Base-by-base conservation (phyloP, 2,329 filamentous ascomycete genomes). In the Verticillium albo-atrum region DNA sequence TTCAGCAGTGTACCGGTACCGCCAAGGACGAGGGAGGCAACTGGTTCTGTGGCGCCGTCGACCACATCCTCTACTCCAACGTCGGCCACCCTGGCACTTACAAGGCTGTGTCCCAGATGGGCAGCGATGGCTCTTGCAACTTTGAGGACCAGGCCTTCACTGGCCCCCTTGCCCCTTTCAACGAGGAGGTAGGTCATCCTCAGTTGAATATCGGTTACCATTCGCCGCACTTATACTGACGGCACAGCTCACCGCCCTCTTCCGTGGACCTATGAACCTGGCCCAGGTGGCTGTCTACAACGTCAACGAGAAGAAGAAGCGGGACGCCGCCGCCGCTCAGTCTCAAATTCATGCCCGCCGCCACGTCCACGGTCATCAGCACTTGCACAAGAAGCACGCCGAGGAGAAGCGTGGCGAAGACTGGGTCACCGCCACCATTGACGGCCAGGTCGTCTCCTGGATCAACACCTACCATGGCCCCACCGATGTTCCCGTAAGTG, bases 281-380 rank as follows among this genome's bases (percentile, higher is more conserved):
- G 85, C 85, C 68, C 82, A 90, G 65, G 79, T 92, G 58, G 90
- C 89, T 12, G 86, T 87, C 58, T 93, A 92, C 72, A 81, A 78
- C 53, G 80, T 84, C n/a, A 76, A 76, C 25, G 64, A 69, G 26
- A 68, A 64, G 35, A 65, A 67, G 54, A 68, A 71, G 67, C 71
- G 71, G 55, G 55, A 57, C n/a, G 65, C 66, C 23, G 42, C n/a
- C 20, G 61, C 68, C 15, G 42, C 55, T n/a, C 58, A 62, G 37
- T 57, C 34, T 20, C 66, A 66, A 53, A 65, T 65, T 55, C 72
- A 75, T 55, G 70, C 67, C 35, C 69, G 71, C 59, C 71, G 70
- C 54, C 78, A 81, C 42, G 17, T 26, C 12, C 78, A 82, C 65
- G 75, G 72, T 55, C 82, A 85, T 68, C 74, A 78, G 50, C 80